Evolutionary conservation across 768 basidiomycete species (phyloP).

Genomic region (Tulasnella sp.): DNA sequence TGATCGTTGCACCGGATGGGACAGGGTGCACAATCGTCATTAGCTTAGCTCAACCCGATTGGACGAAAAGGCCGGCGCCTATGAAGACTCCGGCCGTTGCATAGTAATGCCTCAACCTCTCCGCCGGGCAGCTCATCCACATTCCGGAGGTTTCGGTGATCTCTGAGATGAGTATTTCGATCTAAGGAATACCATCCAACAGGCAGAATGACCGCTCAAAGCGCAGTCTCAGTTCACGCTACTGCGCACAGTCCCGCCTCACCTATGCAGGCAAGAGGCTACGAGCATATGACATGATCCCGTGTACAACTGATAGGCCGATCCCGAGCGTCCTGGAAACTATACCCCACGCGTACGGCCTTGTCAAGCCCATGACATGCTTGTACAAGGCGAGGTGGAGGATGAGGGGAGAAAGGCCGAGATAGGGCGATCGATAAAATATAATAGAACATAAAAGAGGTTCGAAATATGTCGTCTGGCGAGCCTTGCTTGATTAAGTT

Average conservation of each 20-base stretch:
- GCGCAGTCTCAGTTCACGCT: neutral
- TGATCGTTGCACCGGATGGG: neutral
- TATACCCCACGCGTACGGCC: neutral
- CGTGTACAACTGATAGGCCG: neutral
- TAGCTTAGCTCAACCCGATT: neutral
- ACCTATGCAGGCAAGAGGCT: neutral
- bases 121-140: neutral
- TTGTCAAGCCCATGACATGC: neutral
- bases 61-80: neutral
- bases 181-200: neutral
- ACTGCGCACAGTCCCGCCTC: neutral
- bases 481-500: neutral
- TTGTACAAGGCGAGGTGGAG: neutral
- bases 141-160: neutral
- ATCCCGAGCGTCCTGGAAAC: neutral
- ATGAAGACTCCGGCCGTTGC: neutral
- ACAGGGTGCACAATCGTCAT: neutral
- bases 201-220: neutral
- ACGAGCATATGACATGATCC: neutral
- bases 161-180: neutral
- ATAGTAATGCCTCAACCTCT: neutral
- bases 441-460: neutral
- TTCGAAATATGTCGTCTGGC: neutral
- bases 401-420: too few species aligned
- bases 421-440: conserved; percentile 4